A percentile compares a stretch with the other conserved stretches of the same genome.
Conservation (phyloP, 139 green algal genomes). For the Yamagishiella unicocca region DNA sequence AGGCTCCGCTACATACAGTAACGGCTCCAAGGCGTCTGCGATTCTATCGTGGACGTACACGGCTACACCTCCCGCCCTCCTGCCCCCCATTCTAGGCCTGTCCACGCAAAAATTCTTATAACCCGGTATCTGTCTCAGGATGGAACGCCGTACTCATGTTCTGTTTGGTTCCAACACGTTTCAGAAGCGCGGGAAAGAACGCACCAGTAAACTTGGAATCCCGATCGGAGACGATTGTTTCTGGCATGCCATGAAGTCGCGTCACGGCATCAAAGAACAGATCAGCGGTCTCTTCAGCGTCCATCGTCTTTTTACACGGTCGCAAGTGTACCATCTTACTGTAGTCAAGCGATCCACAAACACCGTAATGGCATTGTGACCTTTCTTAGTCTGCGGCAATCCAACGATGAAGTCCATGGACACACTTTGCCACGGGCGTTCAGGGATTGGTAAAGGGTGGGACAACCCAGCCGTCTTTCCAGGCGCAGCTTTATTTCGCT, state of each 20-base stretch:
- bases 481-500: background rate
- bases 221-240: background rate
- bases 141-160: background rate
- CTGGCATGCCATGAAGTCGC: conserved; percentile 10
- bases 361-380: conserved; percentile 13
- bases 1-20: too few species aligned
- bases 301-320: background rate
- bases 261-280: conserved; percentile 12
- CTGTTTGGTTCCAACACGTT: background rate
- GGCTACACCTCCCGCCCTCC: too few species aligned
- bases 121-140: conserved; percentile 1
- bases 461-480: background rate
- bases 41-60: too few species aligned
- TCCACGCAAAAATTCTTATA: too few species aligned
- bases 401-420: conserved; percentile 23
- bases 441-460: background rate
- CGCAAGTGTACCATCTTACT: conserved; percentile 11
- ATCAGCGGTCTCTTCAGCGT: background rate
- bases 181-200: background rate
- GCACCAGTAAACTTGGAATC: conserved; percentile 1
- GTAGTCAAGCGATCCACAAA: conserved; percentile 20
- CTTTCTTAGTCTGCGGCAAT: background rate
- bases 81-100: too few species aligned
- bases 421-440: background rate
- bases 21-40: too few species aligned